These are phyloP conservation scores for Kodamaea plutei DNA, from an alignment of 1,139 yeast species.

Conservation along the genomic window DNA sequence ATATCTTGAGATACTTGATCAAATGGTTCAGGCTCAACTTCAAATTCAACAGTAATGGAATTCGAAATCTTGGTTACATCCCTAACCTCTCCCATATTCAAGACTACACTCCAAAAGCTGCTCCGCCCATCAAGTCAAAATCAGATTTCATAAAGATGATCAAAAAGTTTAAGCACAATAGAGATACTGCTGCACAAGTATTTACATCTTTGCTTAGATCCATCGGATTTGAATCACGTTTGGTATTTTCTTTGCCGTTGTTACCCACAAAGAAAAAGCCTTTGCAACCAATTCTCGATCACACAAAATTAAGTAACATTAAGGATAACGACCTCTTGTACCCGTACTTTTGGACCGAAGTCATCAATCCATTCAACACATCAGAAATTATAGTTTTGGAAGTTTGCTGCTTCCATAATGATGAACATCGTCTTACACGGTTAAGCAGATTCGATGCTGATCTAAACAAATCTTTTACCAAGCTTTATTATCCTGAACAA, in stretches of 20 bases:
- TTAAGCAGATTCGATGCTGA: constrained; percentile 14
- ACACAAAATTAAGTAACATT: constrained; percentile 19
- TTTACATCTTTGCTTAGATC: constrained; percentile 30
- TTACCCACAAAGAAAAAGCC: constrained; percentile 15
- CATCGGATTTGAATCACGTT: constrained; percentile 30
- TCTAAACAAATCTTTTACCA: constrained; percentile 11
- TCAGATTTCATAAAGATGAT: constrained; percentile 17
- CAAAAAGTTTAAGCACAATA: constrained; percentile 28
- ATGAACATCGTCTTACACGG: constrained; percentile 24
- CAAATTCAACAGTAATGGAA: constrained; percentile 31
- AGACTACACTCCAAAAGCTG: constrained; percentile 20
- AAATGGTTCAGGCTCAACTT: constrained; percentile 39
- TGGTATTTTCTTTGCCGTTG: constrained; percentile 34
- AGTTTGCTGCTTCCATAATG: constrained; percentile 30
- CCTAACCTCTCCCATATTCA: constrained; percentile 13
- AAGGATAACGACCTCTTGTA: constrained; percentile 34
- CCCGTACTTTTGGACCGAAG: constrained; percentile 41
- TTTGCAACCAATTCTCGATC: constrained; percentile 25
- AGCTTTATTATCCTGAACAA: constrained; percentile 21
- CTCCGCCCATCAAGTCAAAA: constrained; percentile 14
- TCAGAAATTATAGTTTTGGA: constrained; percentile 29
- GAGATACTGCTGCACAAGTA: constrained; percentile 37
- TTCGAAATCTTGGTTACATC: constrained; percentile 31
- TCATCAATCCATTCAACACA: constrained; percentile 29
- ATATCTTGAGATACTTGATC: constrained; percentile 30